A percentile compares a stretch with the other conserved stretches of the same genome.
Evolutionary conservation across 2,329 filamentous ascomycete species (phyloP).

Genomic region (Cercospora citrullina): DNA sequence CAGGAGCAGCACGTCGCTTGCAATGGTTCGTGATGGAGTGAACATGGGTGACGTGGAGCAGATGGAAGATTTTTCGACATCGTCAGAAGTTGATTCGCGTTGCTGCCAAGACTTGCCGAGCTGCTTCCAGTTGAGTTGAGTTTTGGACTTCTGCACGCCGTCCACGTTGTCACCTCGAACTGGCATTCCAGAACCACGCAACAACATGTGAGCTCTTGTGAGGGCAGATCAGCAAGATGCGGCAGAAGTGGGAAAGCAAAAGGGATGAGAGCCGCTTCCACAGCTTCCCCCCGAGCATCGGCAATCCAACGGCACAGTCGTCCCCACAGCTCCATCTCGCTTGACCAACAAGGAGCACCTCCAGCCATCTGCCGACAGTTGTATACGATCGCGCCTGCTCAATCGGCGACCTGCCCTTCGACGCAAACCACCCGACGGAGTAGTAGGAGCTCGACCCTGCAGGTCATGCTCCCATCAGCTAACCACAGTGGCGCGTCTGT

Average conservation of each 20-base stretch:
- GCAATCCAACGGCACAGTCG: background rate
- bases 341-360: background rate
- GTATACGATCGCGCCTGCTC: background rate
- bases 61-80: background rate
- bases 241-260: background rate
- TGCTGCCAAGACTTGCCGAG: background rate
- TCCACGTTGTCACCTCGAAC: background rate
- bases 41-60: background rate
- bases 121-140: background rate
- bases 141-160: background rate
- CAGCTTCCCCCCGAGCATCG: background rate
- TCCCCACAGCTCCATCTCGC: slow-evolving; percentile 2
- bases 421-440: background rate
- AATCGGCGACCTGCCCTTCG: slow-evolving; percentile 1
- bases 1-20: background rate
- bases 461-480: background rate
- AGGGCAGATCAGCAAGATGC: background rate
- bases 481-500: background rate
- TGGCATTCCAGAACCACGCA: background rate
- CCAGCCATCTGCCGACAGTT: slow-evolving; percentile 6
- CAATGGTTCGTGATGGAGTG: background rate
- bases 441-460: background rate
- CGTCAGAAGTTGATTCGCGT: background rate
- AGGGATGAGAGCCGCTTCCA: background rate
- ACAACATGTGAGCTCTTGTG: background rate